Evolutionary conservation across 2,329 filamentous ascomycete species (phyloP).

Genomic region (Neofusicoccum parvum): DNA sequence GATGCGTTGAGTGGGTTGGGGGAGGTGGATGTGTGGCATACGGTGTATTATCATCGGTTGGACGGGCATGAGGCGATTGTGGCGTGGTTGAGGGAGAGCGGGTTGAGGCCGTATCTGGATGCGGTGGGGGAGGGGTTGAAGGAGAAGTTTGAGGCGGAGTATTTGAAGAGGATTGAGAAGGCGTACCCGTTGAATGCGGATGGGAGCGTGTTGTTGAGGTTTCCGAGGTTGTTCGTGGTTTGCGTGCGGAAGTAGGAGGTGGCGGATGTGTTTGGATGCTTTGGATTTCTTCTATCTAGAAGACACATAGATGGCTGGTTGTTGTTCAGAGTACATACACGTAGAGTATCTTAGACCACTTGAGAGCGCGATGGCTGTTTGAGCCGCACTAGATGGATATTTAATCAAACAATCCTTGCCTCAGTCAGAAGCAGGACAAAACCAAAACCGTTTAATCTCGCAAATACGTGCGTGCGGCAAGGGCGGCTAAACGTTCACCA

Average conservation of each 20-base stretch:
- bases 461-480: no score
- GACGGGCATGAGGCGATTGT: constrained; percentile 54
- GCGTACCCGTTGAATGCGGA: constrained; percentile 51
- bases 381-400: no score
- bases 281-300: no score
- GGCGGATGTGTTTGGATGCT: neutral
- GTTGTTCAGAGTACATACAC: no score
- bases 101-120: constrained; percentile 58
- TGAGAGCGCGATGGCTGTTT: no score
- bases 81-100: constrained; percentile 63
- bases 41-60: constrained; percentile 56
- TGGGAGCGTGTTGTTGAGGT: constrained; percentile 58
- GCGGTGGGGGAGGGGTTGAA: constrained; percentile 44
- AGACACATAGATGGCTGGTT: no score
- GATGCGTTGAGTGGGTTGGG: constrained; percentile 48
- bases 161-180: constrained; percentile 47
- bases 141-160: constrained; percentile 50
- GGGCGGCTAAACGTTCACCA: no score
- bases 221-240: constrained; percentile 60
- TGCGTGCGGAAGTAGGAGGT: neutral
- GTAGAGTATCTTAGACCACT: no score
- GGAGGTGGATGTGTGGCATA: constrained; percentile 57
- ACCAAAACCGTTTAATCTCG: no score
- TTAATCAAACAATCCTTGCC: no score
- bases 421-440: no score